Evolutionary conservation across 257 asterid species (phyloP).

Genomic region (Salvia rosmarinus): DNA sequence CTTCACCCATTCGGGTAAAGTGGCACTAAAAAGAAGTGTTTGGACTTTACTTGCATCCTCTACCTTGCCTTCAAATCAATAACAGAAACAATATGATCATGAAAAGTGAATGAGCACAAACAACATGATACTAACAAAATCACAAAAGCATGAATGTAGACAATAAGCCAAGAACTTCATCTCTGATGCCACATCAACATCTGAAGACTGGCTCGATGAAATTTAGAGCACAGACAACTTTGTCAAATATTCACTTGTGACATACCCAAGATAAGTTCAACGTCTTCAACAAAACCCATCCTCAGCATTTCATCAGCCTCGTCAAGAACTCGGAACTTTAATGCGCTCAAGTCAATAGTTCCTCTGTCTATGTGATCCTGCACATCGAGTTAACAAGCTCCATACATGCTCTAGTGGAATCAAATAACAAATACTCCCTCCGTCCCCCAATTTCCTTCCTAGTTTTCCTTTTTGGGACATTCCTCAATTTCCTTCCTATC

Average conservation of each 20-base stretch:
- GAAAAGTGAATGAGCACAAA: conserved; percentile 3
- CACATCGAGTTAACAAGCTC: conserved; percentile 11
- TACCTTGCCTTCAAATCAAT: conserved; percentile 66
- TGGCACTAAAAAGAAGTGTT: conserved; percentile 96
- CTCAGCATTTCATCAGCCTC: conserved; percentile 99
- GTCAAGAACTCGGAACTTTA: conserved; percentile 93
- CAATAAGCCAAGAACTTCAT: conserved; percentile 7
- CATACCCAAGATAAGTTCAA: conserved; percentile 92
- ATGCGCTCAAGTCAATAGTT: conserved; percentile 71
- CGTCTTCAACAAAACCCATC: conserved; percentile 99
- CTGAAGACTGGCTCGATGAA: not conserved
- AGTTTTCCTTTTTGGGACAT: no score
- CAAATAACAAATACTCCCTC: no score
- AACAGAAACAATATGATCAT: not conserved
- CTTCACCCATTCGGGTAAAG: conserved; percentile 94
- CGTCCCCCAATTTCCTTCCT: no score
- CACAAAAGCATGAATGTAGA: not conserved
- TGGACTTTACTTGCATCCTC: conserved; percentile 83
- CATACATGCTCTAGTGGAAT: not conserved
- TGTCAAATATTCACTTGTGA: not conserved
- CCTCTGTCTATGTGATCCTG: conserved; percentile 93
- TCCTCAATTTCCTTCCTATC: no score
- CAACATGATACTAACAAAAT: not conserved
- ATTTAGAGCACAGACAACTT: conserved; percentile 14
- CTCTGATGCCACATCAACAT: not conserved